A percentile compares a stretch with the other conserved stretches of the same genome.
phyloP scores from a whole-genome alignment of 805 yeast genomes.

The Yueomyces sp. region DNA sequence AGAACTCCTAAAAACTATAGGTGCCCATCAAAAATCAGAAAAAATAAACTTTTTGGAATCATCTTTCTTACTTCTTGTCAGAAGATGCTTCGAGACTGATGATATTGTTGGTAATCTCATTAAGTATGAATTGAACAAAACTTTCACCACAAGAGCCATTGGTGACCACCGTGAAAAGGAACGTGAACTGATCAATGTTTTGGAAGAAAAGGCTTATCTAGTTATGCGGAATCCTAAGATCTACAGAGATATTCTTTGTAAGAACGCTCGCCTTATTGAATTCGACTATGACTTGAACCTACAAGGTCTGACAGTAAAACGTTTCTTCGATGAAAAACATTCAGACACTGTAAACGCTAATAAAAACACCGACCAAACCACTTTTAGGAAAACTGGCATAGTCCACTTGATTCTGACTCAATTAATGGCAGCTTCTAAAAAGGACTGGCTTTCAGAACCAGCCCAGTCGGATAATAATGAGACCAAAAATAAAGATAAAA shows the following conservation, averaged over 20 bases:
- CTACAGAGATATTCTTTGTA: constrained; percentile 33
- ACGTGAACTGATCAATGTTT: constrained; percentile 32
- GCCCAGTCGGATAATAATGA: constrained; percentile 8
- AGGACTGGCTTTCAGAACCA: constrained; percentile 31
- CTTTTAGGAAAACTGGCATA: constrained; percentile 36
- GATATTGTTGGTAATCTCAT: constrained; percentile 37
- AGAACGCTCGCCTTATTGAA: constrained; percentile 30
- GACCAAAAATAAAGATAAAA: constrained; percentile 18
- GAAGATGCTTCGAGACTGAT: constrained; percentile 58
- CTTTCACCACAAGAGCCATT: constrained; percentile 26
- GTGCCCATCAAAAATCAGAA: constrained; percentile 24
- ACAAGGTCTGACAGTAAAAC: constrained; percentile 15
- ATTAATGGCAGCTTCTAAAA: constrained; percentile 36
- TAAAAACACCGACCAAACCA: neutral
- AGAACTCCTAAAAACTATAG: constrained; percentile 33
- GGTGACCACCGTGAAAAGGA: constrained; percentile 21
- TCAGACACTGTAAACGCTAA: constrained; percentile 4
- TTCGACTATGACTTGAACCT: constrained; percentile 28
- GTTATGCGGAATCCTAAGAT: constrained; percentile 34
- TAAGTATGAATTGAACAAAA: constrained; percentile 34
- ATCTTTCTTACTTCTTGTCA: constrained; percentile 38
- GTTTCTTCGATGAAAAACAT: constrained; percentile 9
- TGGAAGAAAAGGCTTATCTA: constrained; percentile 38
- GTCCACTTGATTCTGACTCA: constrained; percentile 52
- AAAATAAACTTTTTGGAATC: constrained; percentile 31